phyloP scores from a whole-genome alignment of 331 rosid genomes.

The Malus hybrid region DNA sequence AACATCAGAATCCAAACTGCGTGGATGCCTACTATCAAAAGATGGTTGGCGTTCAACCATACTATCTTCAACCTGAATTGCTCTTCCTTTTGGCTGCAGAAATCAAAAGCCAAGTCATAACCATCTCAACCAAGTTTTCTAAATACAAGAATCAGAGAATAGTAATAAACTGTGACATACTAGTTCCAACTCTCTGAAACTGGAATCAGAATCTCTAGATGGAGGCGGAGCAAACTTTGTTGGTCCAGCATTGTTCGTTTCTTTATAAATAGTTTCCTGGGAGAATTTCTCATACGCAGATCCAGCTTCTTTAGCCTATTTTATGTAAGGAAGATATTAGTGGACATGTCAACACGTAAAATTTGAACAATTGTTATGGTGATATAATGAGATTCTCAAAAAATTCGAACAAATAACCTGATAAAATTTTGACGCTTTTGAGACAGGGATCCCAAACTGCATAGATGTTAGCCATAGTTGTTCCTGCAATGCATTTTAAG shows the following conservation, averaged over 20 bases:
- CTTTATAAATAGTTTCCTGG: slow-evolving; percentile 32
- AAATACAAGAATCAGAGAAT: slow-evolving; percentile 4
- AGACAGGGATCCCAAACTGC: slow-evolving; percentile 18
- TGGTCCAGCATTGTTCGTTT: slow-evolving; percentile 25
- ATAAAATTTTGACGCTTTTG: slow-evolving; percentile 19
- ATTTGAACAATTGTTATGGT: neutral
- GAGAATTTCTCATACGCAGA: slow-evolving; percentile 2
- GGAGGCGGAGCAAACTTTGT: slow-evolving; percentile 10
- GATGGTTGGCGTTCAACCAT: slow-evolving; percentile 62
- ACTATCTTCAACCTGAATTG: slow-evolving; percentile 61
- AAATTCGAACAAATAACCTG: slow-evolving; percentile 21
- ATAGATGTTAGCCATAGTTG: slow-evolving; percentile 23
- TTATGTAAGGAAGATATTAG: slow-evolving; percentile 11
- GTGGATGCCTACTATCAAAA: slow-evolving; percentile 39
- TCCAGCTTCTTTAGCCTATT: slow-evolving; percentile 20
- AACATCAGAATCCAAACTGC: slow-evolving; percentile 52
- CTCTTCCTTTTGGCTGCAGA: slow-evolving; percentile 59
- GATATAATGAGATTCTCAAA: neutral
- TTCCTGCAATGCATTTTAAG: slow-evolving; percentile 24
- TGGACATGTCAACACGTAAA: slow-evolving; percentile 6
- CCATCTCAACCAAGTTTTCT: slow-evolving; percentile 3
- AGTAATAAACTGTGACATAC: slow-evolving; percentile 31
- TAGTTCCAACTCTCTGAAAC: slow-evolving; percentile 15
- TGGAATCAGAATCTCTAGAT: slow-evolving; percentile 11
- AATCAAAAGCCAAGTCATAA: slow-evolving; percentile 22